Percentiles rank a stretch among this genome's conserved stretches.
Conservation (phyloP, 106 monocot species). For the Dioscorea dumetorum region DNA sequence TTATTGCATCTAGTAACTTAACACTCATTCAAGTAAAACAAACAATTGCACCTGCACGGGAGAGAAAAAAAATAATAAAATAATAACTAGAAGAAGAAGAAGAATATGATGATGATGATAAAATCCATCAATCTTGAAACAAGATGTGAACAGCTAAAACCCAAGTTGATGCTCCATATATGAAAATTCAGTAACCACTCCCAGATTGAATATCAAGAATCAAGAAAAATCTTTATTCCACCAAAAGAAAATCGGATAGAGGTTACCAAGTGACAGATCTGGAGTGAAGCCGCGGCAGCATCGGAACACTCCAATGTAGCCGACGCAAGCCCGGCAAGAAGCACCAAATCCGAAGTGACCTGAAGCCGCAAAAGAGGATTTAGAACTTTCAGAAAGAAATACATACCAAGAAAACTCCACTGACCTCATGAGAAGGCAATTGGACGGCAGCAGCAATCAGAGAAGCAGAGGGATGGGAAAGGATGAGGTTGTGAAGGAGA, state of each 20-base stretch:
- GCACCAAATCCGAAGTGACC: constrained; percentile 79
- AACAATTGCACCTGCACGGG: too few relatives aligned
- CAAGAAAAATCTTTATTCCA: neutral
- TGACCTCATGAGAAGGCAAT: constrained; percentile 72
- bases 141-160: neutral
- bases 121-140: neutral
- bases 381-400: neutral
- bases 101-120: neutral
- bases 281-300: constrained; percentile 19
- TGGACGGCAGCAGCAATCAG: constrained; percentile 48
- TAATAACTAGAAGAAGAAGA: too few relatives aligned
- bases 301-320: constrained; percentile 30
- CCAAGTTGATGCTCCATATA: neutral
- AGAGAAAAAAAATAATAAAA: too few relatives aligned
- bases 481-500: constrained; percentile 53
- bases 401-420: neutral
- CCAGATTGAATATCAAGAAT: neutral
- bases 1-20: too few relatives aligned
- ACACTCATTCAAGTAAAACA: too few relatives aligned
- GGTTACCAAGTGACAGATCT: constrained; percentile 50
- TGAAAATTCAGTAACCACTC: neutral
- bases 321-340: constrained; percentile 52
- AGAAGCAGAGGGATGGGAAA: constrained; percentile 38
- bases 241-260: neutral
- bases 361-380: constrained; percentile 14